Evolutionary conservation across 768 basidiomycete species (phyloP), one percentile per base, ranked within the genome.

Genomic region (Agaricus sinodeliciosus): DNA sequence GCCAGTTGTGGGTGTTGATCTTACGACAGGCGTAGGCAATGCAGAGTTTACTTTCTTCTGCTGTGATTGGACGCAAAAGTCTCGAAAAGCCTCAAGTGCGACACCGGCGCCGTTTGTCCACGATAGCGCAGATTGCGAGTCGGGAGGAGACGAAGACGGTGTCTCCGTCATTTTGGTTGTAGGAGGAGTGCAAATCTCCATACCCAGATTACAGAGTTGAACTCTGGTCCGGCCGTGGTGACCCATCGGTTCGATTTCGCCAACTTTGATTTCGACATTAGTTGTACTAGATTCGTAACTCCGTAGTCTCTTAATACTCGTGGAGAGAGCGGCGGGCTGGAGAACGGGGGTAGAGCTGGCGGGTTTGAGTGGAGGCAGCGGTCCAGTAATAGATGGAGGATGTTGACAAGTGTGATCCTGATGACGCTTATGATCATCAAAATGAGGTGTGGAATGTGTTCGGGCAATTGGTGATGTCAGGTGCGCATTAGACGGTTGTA

Each of bases 241-340:
- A 5, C 61, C 62, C 18, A 36, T 43, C 34, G 59, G 59, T 48
- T 65, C 65, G 43, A 72, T 57, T 9, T 55, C 56, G 13, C 71
- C 72, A 18, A 74, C 59, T 40, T 67, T 62, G 1, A 63, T 68
- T 55, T 65, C 65, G 12, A 67, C 63, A 19, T 61, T 67, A 4
- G 72, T 70, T 3, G 54, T 61, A 39, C 63, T 64, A 9, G 55
- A 55, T 27, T 59, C 53, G 45, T 60, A 59, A 16, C 58, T 54
- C 42, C 67, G 66, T 11, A 68, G 53, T 0, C 71, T 63, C 44
- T 62, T 60, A 31, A 72, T 58, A 8, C 52, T 64, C 31, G 69
- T 70, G 16, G 59, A 57, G 40, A 53, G 50, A n/a, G 11, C 54
- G 39, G 44, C 49, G 37, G 49, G 48, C 39, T 49, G 25, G 19